phyloP scores from a whole-genome alignment of 352 stramenopile species.

The Phytophthora litchii region DNA sequence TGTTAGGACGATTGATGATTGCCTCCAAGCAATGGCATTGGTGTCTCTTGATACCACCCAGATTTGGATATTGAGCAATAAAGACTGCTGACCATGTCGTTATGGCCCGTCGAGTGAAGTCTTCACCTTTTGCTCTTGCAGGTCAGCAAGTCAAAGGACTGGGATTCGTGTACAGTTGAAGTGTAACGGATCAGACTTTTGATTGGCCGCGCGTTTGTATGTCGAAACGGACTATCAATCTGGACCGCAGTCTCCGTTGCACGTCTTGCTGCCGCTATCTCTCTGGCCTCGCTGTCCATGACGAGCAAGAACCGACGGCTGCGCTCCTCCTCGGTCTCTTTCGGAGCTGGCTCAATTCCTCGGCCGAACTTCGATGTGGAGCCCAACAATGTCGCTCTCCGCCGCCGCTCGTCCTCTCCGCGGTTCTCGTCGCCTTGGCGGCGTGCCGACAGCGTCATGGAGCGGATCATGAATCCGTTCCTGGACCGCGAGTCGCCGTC shows the following conservation, averaged over 20 bases:
- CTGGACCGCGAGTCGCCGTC: slow-evolving; percentile 56
- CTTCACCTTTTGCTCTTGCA: no score
- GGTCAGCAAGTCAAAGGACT: no score
- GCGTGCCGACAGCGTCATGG: slow-evolving; percentile 68
- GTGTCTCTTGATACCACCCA: no score
- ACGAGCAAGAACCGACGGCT: slow-evolving; percentile 24
- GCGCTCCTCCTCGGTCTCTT: slow-evolving; percentile 33
- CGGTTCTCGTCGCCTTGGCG: slow-evolving; percentile 33
- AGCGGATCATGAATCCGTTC: slow-evolving; percentile 77
- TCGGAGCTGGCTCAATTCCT: slow-evolving; percentile 12
- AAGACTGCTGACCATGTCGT: no score
- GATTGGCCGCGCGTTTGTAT: slow-evolving; percentile 14
- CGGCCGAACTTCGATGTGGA: slow-evolving; percentile 10
- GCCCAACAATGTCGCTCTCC: slow-evolving; percentile 11
- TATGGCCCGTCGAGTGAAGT: no score
- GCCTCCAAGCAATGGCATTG: no score
- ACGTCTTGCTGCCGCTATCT: neutral
- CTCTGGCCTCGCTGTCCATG: slow-evolving; percentile 16
- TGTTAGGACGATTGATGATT: no score
- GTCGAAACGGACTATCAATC: slow-evolving; percentile 19
- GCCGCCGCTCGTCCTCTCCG: slow-evolving; percentile 34
- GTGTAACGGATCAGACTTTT: slow-evolving; percentile 3
- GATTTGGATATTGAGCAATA: no score
- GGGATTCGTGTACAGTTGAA: slow-evolving; percentile 7
- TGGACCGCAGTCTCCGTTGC: neutral